phyloP scores from a whole-genome alignment of 1,284 basidiomycete genomes.

The Omphalotus olearius region DNA sequence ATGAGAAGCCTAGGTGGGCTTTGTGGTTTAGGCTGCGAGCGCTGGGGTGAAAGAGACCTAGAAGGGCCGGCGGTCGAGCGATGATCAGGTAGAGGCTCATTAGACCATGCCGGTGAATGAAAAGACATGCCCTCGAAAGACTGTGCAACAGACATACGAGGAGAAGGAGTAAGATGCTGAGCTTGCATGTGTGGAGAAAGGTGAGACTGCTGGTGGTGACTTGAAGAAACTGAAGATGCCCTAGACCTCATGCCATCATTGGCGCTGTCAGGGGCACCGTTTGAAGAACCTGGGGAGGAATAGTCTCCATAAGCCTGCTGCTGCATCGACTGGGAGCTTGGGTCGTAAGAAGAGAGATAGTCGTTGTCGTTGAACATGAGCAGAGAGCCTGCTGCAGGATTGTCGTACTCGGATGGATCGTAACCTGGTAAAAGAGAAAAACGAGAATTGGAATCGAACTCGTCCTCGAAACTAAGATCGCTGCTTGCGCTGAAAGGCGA shows the following conservation, averaged over 20 bases:
- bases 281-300: conserved; percentile 52
- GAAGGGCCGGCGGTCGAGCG: conserved; percentile 4
- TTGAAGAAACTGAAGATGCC: conserved; percentile 65
- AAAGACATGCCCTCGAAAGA: conserved; percentile 59
- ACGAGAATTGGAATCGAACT: conserved; percentile 26
- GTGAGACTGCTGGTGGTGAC: conserved; percentile 23
- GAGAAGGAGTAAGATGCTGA: conserved; percentile 36
- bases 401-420: conserved; percentile 67
- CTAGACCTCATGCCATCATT: conserved; percentile 48
- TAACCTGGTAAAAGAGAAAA: conserved; percentile 40
- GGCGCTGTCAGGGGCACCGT: conserved; percentile 33
- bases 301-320: conserved; percentile 38
- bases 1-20: conserved; percentile 70
- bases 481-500: conserved; percentile 66
- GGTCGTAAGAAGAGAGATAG: conserved; percentile 36
- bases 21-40: conserved; percentile 44
- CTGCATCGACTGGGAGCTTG: too few species aligned
- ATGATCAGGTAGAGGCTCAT: conserved; percentile 39
- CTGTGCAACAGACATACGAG: conserved; percentile 50
- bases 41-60: conserved; percentile 26
- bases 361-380: conserved; percentile 54
- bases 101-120: conserved; percentile 56
- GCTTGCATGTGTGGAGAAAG: conserved; percentile 11
- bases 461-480: conserved; percentile 54
- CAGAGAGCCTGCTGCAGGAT: conserved; percentile 39